Evolutionary conservation across 2,329 filamentous ascomycete genomes (phyloP).

Genomic region (Helotiales sp.): DNA sequence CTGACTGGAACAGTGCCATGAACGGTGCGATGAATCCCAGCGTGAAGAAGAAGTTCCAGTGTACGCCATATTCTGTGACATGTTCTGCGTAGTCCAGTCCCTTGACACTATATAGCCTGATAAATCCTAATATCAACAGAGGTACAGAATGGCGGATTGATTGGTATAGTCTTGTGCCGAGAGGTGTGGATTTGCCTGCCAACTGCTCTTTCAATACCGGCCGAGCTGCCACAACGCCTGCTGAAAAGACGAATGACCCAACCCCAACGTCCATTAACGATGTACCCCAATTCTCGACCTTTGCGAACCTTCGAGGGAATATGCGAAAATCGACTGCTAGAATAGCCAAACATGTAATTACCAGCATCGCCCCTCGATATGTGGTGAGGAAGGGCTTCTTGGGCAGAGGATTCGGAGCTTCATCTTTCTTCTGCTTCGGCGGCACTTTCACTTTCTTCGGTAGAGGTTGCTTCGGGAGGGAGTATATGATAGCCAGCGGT

Average conservation of each 20-base stretch:
- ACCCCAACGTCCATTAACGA: slow-evolving; percentile 99
- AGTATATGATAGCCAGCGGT: slow-evolving; percentile 63
- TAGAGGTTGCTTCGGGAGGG: slow-evolving; percentile 43
- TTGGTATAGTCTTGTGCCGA: slow-evolving; percentile 58
- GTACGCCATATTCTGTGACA: slow-evolving; percentile 94
- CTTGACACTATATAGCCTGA: slow-evolving; percentile 87
- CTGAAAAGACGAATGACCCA: slow-evolving; percentile 95
- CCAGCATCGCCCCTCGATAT: slow-evolving; percentile 89
- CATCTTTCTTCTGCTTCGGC: slow-evolving; percentile 35
- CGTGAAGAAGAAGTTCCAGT: slow-evolving; percentile 99
- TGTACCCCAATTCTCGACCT: slow-evolving; percentile 98
- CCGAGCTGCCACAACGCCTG: slow-evolving; percentile 85
- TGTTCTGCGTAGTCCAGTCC: slow-evolving; percentile 95
- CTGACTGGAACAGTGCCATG: slow-evolving; percentile 76
- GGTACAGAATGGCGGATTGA: slow-evolving; percentile 82
- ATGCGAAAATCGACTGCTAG: slow-evolving; percentile 94
- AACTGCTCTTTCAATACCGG: slow-evolving; percentile 70
- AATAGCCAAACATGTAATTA: slow-evolving; percentile 86
- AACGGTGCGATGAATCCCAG: slow-evolving; percentile 86
- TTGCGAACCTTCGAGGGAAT: slow-evolving; percentile 92
- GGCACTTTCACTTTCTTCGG: slow-evolving; percentile 53
- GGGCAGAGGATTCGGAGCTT: slow-evolving; percentile 57
- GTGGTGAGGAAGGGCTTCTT: slow-evolving; percentile 90
- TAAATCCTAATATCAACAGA: slow-evolving; percentile 74
- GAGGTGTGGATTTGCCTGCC: slow-evolving; percentile 48